Conservation (phyloP, 208 protist species). For the Crithidia acanthocephali region DNA sequence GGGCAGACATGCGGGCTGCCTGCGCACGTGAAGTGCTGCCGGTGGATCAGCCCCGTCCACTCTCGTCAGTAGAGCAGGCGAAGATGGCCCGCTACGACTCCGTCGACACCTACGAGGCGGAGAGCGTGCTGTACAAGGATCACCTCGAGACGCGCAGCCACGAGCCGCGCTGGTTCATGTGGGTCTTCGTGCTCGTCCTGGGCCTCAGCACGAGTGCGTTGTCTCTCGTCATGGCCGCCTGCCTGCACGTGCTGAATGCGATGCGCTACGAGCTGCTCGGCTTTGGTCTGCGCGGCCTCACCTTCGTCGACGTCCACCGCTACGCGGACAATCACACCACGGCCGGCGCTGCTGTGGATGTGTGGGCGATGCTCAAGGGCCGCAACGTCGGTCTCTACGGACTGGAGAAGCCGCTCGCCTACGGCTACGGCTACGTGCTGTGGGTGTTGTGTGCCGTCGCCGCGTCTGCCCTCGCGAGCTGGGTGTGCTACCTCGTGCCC, state of each 20-base stretch:
- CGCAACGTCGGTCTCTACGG: slow-evolving; percentile 37
- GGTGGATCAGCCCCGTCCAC: slow-evolving; percentile 32
- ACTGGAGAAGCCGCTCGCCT: slow-evolving; percentile 24
- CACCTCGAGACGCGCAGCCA: slow-evolving; percentile 56
- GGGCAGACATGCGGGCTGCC: slow-evolving; percentile 1
- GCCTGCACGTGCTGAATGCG: slow-evolving; percentile 49
- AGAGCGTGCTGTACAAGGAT: slow-evolving; percentile 64
- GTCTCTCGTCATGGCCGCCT: slow-evolving; percentile 36
- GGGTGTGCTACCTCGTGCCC: slow-evolving; percentile 43
- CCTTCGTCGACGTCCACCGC: slow-evolving; percentile 33
- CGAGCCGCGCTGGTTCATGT: slow-evolving; percentile 72
- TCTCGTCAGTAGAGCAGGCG: slow-evolving; percentile 28
- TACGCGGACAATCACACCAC: slow-evolving; percentile 18
- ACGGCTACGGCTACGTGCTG: slow-evolving; percentile 38
- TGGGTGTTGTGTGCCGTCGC: slow-evolving; percentile 39
- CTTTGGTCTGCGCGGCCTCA: slow-evolving; percentile 46
- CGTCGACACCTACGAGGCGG: slow-evolving; percentile 53
- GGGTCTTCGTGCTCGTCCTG: slow-evolving; percentile 55
- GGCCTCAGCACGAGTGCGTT: slow-evolving; percentile 48
- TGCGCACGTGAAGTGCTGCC: slow-evolving; percentile 31
- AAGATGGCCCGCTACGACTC: slow-evolving; percentile 69
- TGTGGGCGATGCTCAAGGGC: slow-evolving; percentile 36
- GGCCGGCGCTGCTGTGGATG: slow-evolving; percentile 4
- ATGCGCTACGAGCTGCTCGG: slow-evolving; percentile 55
- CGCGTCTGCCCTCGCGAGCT: slow-evolving; percentile 38